Evolutionary conservation across 805 yeast genomes (phyloP), one percentile per base, ranked within the genome.

Genomic region (Metschnikowia arizonensis): DNA sequence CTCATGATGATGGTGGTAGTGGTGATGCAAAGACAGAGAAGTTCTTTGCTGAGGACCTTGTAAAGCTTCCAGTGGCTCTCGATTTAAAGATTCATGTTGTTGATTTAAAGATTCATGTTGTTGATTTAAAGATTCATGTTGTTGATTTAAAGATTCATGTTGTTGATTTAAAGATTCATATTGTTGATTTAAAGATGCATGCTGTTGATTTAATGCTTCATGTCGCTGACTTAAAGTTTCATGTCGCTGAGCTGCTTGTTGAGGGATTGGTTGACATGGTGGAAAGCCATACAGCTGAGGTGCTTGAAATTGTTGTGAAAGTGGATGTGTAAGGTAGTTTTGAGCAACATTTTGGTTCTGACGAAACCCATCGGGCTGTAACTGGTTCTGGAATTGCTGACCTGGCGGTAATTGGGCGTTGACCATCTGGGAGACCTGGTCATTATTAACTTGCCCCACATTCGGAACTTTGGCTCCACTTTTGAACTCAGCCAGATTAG

Each of bases 1-100:
- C 19, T 35, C 30, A 12, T 15, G 52, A 34, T 39, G 47, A 33
- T 41, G 48, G 31, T 44, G 51, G 33, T 35, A 46, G 26, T 43
- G 48, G 14, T 47, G 52, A 36, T 54, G 33, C 14, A 11, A n/a
- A 19, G 33, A 8, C 33, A 26, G 40, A 10, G 33, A 10, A 4
- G n/a, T n/a, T n/a, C 33, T 14, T 28, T 28, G 33, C 18, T 5
- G 25, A 4, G 17, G 32, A 11, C 9, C 17, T 19, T 37, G 33
- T 3, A 15, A 9, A 4, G 18, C 11, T 21, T 37, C 40, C 32
- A 14, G 18, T 5, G 23, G 25, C 8, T 37, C 32, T 5, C 18
- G 24, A 14, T 12, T 10, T 10, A 14, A 14, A 5, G 19, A 4
- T 10, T 28, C 25, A 9, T 12, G 33, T 11, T 11, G 15, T 8